Evolutionary conservation across 2,329 filamentous ascomycete genomes (phyloP), one percentile per base, ranked within the genome.

Genomic region (Thelonectria olida): DNA sequence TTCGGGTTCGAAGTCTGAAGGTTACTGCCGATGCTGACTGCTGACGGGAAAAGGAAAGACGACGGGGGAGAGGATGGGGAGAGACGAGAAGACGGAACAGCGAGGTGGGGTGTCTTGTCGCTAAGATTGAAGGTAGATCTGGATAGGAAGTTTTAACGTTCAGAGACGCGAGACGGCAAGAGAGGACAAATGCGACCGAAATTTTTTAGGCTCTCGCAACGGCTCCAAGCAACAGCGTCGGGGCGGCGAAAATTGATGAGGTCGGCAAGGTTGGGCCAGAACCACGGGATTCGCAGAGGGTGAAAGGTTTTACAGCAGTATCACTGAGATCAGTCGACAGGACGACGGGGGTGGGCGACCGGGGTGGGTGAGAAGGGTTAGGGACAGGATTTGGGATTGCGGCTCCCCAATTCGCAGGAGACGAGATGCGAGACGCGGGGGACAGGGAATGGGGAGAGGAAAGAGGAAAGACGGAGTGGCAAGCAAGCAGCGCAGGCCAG

Each of bases 351-450:
- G 47, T 25, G 45, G 23, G 25, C 7, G 50, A 53, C 50, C 36
- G 56, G 55, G 56, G 49, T 38, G 28, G 20, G 17, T 13, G 27
- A 48, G 27, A 34, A 28, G 45, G 65, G 8, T 34, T 34, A 34
- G 63, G 65, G 65, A 67, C 63, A 58, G 56, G 48, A 62, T 68
- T 45, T 22, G 22, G 42, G 42, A 27, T 45, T 45, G 68, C 68
- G 68, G 68, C 68, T 71, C 68, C 31, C 68, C 67, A 71, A 71
- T 71, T 71, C 68, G 67, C 57, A 60, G 51, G 41, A 45, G 28
- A 25, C 34, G 50, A 55, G 57, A 41, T 47, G 45, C 60, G 60
- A 55, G 57, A 47, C 57, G 57, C 61, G 63, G 68, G 69, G 65
- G 60, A 56, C 59, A 61, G 68, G 57, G 60, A 69, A 58, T 15